Base-by-base conservation (phyloP, 345 rosid species). In the Pugionium cornutum region DNA sequence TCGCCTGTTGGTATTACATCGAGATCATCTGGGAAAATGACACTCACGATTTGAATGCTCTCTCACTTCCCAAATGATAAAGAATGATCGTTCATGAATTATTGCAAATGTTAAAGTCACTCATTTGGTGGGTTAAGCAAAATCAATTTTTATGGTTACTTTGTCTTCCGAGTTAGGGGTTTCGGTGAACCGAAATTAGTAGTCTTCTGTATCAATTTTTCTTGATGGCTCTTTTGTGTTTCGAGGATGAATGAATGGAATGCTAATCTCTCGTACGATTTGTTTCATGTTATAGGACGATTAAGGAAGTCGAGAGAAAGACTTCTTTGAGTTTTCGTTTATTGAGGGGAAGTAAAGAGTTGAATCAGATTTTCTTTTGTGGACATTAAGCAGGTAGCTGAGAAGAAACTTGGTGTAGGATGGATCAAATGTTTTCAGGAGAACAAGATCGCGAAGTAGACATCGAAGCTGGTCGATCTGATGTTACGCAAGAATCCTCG, bases 401-500 rank as follows among this genome's bases (percentile, higher is more conserved):
- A 7, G 35, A 36, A 47, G 49, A 30, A 32, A 41, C 35, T 42
- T 33, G 25, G 50, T 28, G 35, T 29, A 37, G 4, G 52, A 83
- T 83, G 87, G 83, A 56, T 73, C 69, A 54, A 7, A 52, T 58
- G 44, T 53, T 48, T 57, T 66, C 72, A 8, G 45, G 50, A 57
- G 83, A 68, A 25, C 53, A 64, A 47, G 82, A 76, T 71, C 49
- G 76, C 37, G 86, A 79, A 29, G 73, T 81, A 67, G 95, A 85
- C 79, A 79, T 88, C 36, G 98, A 90, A 76, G 78, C 72, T 57
- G 96, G 91, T 36, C 28, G 34, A 25, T 34, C 35, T 46, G 34
- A 61, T 37, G 64, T 33, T 27, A 45, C 7, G 1, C 58, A 42
- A n/a, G 70, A 48, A 75, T 65, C 72, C 52, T 66, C 66, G 48